phyloP scores from a whole-genome alignment of 352 stramenopile species.

The Globisporangium paddicum region DNA sequence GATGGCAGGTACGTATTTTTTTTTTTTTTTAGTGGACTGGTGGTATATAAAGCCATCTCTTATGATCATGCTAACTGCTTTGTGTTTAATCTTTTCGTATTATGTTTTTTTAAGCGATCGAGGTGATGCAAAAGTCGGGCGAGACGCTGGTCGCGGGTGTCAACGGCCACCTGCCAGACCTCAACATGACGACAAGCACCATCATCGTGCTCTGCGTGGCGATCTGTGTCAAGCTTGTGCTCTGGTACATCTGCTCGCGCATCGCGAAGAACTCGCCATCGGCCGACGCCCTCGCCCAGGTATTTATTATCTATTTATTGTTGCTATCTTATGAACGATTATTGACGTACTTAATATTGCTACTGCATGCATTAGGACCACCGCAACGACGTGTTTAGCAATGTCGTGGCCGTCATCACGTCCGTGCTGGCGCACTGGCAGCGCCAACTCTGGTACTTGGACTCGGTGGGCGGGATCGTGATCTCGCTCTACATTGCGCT shows the following conservation, averaged over 20 bases:
- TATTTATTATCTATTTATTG: no score
- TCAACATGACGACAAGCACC: constrained; percentile 66
- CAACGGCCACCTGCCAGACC: constrained; percentile 48
- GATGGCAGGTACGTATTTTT: constrained; percentile 87
- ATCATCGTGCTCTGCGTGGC: constrained; percentile 64
- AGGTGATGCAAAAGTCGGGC: constrained; percentile 92
- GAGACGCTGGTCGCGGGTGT: constrained; percentile 74
- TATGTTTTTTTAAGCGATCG: no score
- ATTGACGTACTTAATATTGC: no score
- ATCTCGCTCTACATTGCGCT: constrained; percentile 97
- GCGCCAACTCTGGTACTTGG: constrained; percentile 89
- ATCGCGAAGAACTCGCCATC: constrained; percentile 65
- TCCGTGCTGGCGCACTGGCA: constrained; percentile 59
- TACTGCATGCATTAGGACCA: no score
- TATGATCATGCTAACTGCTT: background rate
- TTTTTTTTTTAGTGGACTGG: no score
- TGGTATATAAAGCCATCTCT: background rate
- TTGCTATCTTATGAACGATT: no score
- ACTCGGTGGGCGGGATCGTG: constrained; percentile 92
- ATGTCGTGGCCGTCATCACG: constrained; percentile 88
- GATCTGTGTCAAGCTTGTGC: constrained; percentile 75
- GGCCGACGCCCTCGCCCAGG: constrained; percentile 68
- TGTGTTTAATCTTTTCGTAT: no score
- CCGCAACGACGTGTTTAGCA: constrained; percentile 96
- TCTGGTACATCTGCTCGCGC: constrained; percentile 78